Percentiles rank a stretch among this genome's conserved stretches.
Evolutionary conservation across 2,329 filamentous ascomycete genomes (phyloP).

Genomic region (Venturia effusa): DNA sequence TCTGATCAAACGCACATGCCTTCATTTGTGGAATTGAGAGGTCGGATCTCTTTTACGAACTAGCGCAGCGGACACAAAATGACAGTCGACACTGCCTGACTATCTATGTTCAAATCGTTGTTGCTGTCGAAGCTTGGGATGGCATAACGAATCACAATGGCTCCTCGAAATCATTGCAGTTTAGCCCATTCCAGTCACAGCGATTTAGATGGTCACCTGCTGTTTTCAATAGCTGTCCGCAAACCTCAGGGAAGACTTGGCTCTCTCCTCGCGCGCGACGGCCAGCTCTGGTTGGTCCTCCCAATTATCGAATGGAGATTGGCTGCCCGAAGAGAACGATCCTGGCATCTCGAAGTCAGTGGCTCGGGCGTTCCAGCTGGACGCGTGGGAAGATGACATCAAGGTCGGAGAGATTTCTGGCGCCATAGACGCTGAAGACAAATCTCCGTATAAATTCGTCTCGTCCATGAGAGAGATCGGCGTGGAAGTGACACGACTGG

Average conservation of each 20-base stretch:
- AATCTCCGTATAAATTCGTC: too few species aligned
- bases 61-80: too few species aligned
- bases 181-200: too few species aligned
- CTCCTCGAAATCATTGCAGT: not conserved
- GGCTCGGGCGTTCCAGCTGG: not conserved
- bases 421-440: too few species aligned
- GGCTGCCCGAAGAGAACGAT: not conserved
- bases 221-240: not conserved
- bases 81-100: not conserved
- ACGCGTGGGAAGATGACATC: not conserved
- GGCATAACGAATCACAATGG: not conserved
- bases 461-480: too few species aligned
- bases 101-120: not conserved
- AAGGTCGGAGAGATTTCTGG: too few species aligned
- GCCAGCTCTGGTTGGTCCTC: not conserved
- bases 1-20: too few species aligned
- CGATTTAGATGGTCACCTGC: not conserved
- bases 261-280: not conserved
- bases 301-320: not conserved
- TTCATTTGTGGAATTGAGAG: too few species aligned
- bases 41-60: too few species aligned
- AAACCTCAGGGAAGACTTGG: not conserved
- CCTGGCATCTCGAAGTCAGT: not conserved
- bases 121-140: not conserved
- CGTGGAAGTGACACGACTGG: too few species aligned